Base-by-base conservation (phyloP, 192 early-diverging fungal species). In the Entrophospora sp. region DNA sequence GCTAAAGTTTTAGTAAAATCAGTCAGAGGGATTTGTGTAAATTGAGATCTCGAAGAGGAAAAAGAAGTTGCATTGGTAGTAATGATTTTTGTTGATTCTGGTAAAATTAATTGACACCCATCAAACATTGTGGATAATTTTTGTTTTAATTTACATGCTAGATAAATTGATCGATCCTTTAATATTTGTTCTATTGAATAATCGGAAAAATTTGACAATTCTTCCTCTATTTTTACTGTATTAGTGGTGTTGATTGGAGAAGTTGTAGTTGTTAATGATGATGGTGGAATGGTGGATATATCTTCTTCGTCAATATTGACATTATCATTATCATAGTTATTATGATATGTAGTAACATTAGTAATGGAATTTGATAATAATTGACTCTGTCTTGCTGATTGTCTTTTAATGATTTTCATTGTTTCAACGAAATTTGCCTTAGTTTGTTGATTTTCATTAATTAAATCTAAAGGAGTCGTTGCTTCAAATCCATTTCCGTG, bases 141-240 rank as follows among this genome's bases (percentile, higher is more conserved):
- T 34, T 56, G 20, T 32, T 56, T 56, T 56, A 56, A 30, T 56
- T 28, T 56, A 28, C 30, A 56, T 27, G 53, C 53, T 3, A 56
- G 9, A 18, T 56, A 32, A 34, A 56, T 56, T 8, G 53, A 22
- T 32, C 53, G 53, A 18, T 56, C 53, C 28, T 56, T 56, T 56
- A 27, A 7, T 4, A 9, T 18, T 16, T 46, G 18, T 20, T 56
- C 32, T 1, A 27, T 18, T 7, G 28, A 56, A 56, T 31, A 34
- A 14, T 56, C 53, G 25, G 27, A 34, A 32, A 27, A 32, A 34
- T 43, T 43, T 43, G 42, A 1, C 42, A 56, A 56, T 9, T 56
- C 32, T n/a, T 34, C 30, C 13, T 18, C 18, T 16, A 43, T n/a
- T n/a, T n/a, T n/a, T n/a, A n/a, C n/a, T n/a, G n/a, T n/a, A n/a